phyloP scores from a whole-genome alignment of 2,329 filamentous ascomycete species.

The Cladorrhinum sp. region DNA sequence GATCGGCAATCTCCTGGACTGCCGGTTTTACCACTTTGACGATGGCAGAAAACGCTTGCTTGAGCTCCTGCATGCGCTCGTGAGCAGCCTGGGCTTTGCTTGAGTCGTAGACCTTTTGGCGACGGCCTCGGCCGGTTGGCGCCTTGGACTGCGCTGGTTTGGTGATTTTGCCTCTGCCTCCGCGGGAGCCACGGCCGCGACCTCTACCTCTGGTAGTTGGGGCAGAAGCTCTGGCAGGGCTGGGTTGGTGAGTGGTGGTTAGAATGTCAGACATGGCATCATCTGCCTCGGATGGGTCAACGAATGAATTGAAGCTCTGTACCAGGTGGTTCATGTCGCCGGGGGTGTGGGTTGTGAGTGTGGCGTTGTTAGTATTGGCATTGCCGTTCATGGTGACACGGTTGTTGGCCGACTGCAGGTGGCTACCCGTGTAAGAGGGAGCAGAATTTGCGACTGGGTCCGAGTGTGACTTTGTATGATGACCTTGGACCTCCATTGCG shows the following conservation, averaged over 20 bases:
- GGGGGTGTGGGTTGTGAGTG: not conserved
- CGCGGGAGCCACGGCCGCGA: conserved; percentile 31
- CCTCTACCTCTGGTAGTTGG: conserved; percentile 34
- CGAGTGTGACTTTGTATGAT: not conserved
- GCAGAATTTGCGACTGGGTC: conserved; percentile 6
- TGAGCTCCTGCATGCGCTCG: conserved; percentile 64
- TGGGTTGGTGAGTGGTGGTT: conserved; percentile 19
- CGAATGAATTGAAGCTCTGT: conserved; percentile 11
- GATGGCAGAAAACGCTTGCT: conserved; percentile 62
- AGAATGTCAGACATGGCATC: conserved; percentile 19
- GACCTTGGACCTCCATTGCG: conserved; percentile 2
- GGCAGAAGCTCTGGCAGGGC: conserved; percentile 29
- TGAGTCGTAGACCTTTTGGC: conserved; percentile 55
- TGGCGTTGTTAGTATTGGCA: not conserved
- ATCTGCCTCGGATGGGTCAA: conserved; percentile 17
- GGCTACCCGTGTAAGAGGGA: conserved; percentile 3
- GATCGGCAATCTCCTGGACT: conserved; percentile 62
- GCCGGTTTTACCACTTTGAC: conserved; percentile 61
- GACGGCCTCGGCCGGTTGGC: conserved; percentile 43
- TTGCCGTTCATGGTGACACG: conserved; percentile 10
- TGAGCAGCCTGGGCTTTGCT: conserved; percentile 55
- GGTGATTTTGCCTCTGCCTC: conserved; percentile 29
- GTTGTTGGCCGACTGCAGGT: not conserved
- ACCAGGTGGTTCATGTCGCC: conserved; percentile 8
- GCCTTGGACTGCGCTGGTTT: conserved; percentile 36